Base-by-base conservation (phyloP, 352 stramenopile species). In the Phytopythium montanum region DNA sequence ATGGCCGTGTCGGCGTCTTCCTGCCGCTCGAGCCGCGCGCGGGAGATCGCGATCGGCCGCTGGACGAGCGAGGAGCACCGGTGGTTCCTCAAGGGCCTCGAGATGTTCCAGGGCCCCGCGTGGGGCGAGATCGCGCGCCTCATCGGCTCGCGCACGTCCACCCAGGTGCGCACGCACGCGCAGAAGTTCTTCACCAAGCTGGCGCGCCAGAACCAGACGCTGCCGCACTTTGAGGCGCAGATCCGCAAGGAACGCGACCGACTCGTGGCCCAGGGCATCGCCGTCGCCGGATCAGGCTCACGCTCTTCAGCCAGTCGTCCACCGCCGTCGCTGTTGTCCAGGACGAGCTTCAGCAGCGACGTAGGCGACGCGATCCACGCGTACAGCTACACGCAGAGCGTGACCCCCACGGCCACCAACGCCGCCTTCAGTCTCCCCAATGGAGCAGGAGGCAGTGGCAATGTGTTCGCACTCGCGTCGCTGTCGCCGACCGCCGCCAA, bases 131-230 rank as follows among this genome's bases (percentile, higher is more conserved):
- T 96, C 65, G 81, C 87, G 2, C 70, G 81, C 21, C 73, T 91
- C 64, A 92, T 96, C 56, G 85, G 83, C 61, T 87, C 85, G 34
- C 78, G 87, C 54, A 94, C 85, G 25, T 90, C 86, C 28, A 91
- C 87, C 13, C 87, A 95, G 59, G 85, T 93, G 56, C 85, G 87
- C 14, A 94, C 84, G 5, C 87, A 95, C 61, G 87, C 87, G 21
- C 87, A 95, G 60, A 95, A 95, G 70, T 95, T 93, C 69, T 96
- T 96, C 63, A 90, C 81, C 44, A 94, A 94, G 64, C 67, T 96
- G 44, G 83, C 81, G 38, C 73, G 79, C n/a, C 69, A 78, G 36
- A 86, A 87, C 59, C 79, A 88, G 57, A 81, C 76, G 49, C 72
- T 92, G 59, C 80, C 82, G 36, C 79, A 89, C 64, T 92, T 92